Evolutionary conservation across 768 basidiomycete genomes (phyloP), one percentile per base, ranked within the genome.

Genomic region (Paxillus rubicundulus): DNA sequence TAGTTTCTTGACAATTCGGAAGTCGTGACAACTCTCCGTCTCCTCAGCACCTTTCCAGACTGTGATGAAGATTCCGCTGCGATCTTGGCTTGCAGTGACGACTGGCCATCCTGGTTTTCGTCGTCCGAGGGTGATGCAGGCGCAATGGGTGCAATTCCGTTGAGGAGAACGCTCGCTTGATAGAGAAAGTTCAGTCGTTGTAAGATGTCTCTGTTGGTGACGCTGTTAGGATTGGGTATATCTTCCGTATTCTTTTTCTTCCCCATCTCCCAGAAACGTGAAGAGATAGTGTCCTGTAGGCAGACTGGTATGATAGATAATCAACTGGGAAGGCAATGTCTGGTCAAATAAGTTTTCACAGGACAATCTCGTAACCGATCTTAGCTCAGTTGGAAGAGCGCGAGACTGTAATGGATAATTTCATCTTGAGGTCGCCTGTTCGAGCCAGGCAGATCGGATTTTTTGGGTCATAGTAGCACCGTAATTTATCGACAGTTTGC

Each of bases 111-210:
- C n/a, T 14, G 30, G 9, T 21, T 34, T 36, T 17, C n/a, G 41
- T 49, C 1, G 2, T 18, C 12, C 17, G 54, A 9, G 8, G n/a
- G 43, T 28, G 55, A 3, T n/a, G 21, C 4, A 16, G n/a, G 28
- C n/a, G 56, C 33, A 37, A 60, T 38, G 17, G 66, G 54, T 34
- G 67, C 58, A 44, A 78, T 66, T 10, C 71, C 72, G 49, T 72
- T 76, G 17, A 90, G 72, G 54, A 84, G 85, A 12, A 80, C 75
- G 61, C 86, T 85, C 33, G 89, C 87, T 70, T 92, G 92, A 63
- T 89, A 92, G 33, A 93, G 78, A 66, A 89, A 93, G 70, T 88
- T 92, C 55, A 93, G 78, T 27, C 91, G 79, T 67, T 93, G 91
- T 18, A 91, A 77, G 43, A 88, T 81, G 62, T 93, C 92, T 27